Conservation (phyloP, 805 yeast genomes). For the Ogataea zsoltii region DNA sequence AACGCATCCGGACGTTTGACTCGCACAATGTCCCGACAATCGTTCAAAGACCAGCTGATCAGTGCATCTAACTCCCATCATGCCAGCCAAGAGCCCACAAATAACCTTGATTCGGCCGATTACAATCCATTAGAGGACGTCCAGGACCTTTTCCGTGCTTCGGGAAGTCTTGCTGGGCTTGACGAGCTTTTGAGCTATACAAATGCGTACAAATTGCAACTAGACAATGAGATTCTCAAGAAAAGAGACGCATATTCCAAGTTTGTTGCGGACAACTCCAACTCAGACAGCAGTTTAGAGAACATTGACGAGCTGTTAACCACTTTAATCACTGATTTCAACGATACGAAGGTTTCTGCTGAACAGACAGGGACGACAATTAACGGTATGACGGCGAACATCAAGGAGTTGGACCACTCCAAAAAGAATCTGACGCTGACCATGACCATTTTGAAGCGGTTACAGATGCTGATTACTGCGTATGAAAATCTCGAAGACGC, state of each 20-base stretch:
- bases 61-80: slow-evolving; percentile 20
- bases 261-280: slow-evolving; percentile 20
- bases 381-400: slow-evolving; percentile 69
- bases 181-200: slow-evolving; percentile 52
- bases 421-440: slow-evolving; percentile 81
- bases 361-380: slow-evolving; percentile 60
- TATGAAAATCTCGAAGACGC: slow-evolving; percentile 57
- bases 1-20: too few relatives aligned
- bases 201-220: slow-evolving; percentile 47
- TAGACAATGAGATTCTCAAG: slow-evolving; percentile 46
- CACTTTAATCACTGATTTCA: slow-evolving; percentile 45
- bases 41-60: slow-evolving; percentile 28
- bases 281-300: slow-evolving; percentile 26
- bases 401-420: slow-evolving; percentile 75
- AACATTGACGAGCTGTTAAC: slow-evolving; percentile 38
- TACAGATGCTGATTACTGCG: slow-evolving; percentile 83
- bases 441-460: slow-evolving; percentile 82
- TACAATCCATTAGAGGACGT: slow-evolving; percentile 60
- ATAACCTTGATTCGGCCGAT: slow-evolving; percentile 35
- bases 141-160: slow-evolving; percentile 48
- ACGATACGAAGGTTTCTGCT: slow-evolving; percentile 50
- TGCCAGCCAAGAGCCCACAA: slow-evolving; percentile 1
- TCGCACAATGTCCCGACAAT: slow-evolving; percentile 12
- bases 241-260: slow-evolving; percentile 39
- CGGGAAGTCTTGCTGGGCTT: slow-evolving; percentile 51